Percentiles rank a stretch among this genome's conserved stretches.
Conservation (phyloP, 805 yeast genomes). For the Barnettozyma sucrosica region DNA sequence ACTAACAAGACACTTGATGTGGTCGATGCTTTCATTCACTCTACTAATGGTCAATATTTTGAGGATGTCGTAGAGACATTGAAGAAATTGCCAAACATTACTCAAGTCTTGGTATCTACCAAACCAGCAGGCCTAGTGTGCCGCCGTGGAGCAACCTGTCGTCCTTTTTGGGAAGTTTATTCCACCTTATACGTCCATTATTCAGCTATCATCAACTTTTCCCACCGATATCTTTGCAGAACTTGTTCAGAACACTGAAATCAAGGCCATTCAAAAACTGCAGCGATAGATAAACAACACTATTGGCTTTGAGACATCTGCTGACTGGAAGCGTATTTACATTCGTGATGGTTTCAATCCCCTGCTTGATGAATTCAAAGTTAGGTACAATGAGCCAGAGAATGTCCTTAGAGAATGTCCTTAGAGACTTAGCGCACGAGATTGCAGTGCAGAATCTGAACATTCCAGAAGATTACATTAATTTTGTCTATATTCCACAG, state of each 20-base stretch:
- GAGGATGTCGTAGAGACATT: slow-evolving; percentile 20
- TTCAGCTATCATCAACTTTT: background rate
- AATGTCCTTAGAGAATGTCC: slow-evolving; percentile 25
- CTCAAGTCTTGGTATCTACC: slow-evolving; percentile 16
- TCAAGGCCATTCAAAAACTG: slow-evolving; percentile 10
- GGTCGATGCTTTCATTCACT: slow-evolving; percentile 23
- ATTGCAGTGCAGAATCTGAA: slow-evolving; percentile 6
- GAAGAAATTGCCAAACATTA: slow-evolving; percentile 29
- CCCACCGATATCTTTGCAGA: slow-evolving; percentile 11
- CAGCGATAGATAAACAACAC: slow-evolving; percentile 20
- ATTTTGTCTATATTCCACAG: slow-evolving; percentile 40
- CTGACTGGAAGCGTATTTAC: slow-evolving; percentile 23
- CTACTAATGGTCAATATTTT: slow-evolving; percentile 16
- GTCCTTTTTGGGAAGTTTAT: slow-evolving; percentile 19
- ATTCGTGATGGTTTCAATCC: slow-evolving; percentile 28
- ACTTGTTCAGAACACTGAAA: slow-evolving; percentile 14
- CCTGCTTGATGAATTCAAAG: slow-evolving; percentile 21
- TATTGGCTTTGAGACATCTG: slow-evolving; percentile 35
- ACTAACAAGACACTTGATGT: slow-evolving; percentile 29
- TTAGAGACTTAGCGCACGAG: slow-evolving; percentile 23
- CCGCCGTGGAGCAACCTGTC: slow-evolving; percentile 28
- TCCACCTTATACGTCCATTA: slow-evolving; percentile 14
- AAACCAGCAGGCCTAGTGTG: slow-evolving; percentile 24
- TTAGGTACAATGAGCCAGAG: slow-evolving; percentile 25
- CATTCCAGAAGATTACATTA: slow-evolving; percentile 19